phyloP scores from a whole-genome alignment of 1,284 basidiomycete species.

The Mixia osmundae region DNA sequence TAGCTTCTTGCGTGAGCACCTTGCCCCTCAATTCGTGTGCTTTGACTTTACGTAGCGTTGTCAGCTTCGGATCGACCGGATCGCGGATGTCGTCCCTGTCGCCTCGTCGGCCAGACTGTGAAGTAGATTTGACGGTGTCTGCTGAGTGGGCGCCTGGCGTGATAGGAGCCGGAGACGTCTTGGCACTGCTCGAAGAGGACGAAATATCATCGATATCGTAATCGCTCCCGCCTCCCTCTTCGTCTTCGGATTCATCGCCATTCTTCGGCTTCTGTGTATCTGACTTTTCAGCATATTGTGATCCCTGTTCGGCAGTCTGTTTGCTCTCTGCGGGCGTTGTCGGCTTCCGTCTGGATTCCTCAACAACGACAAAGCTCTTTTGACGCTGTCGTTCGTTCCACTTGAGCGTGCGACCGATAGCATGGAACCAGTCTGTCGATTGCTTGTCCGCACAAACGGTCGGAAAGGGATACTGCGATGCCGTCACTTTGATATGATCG shows the following conservation, averaged over 20 bases:
- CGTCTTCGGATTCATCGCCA: neutral
- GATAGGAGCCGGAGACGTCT: no score
- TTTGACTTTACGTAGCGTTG: no score
- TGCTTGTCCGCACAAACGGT: constrained; percentile 95
- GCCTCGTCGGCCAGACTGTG: no score
- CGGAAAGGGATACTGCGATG: constrained; percentile 94
- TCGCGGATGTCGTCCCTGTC: no score
- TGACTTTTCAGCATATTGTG: constrained; percentile 13
- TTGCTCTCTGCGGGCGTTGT: no score
- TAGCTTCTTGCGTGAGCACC: no score
- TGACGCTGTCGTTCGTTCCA: constrained; percentile 93
- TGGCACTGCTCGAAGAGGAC: no score
- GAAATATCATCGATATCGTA: constrained; percentile 1
- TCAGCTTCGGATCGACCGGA: no score
- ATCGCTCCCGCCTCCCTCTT: constrained; percentile 4
- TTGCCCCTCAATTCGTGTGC: no score
- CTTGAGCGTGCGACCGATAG: constrained; percentile 82
- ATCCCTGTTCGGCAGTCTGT: constrained; percentile 1
- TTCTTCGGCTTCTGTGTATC: constrained; percentile 3
- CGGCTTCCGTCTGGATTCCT: constrained; percentile 38
- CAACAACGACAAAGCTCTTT: constrained; percentile 92
- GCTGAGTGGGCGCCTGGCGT: no score
- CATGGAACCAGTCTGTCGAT: constrained; percentile 93
- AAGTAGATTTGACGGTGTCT: no score
- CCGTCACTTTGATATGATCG: constrained; percentile 96